These are phyloP conservation scores for Panaeolus papilionaceus DNA, from an alignment of 768 basidiomycete species.

Conservation along the genomic window DNA sequence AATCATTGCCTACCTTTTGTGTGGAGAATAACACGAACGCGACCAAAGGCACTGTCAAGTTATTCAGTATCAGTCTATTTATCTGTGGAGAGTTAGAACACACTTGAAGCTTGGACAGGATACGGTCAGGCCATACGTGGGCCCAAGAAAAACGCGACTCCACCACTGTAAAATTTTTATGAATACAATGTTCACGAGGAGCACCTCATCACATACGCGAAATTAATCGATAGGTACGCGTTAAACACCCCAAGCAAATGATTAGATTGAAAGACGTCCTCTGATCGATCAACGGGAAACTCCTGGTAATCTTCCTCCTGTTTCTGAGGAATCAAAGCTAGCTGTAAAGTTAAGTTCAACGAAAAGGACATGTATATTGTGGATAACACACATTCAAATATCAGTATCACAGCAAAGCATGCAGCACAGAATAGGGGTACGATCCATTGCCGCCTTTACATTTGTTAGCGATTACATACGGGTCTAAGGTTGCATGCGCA, in stretches of 20 bases:
- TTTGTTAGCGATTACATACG: background rate
- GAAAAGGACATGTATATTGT: background rate
- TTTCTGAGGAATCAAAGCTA: conserved; percentile 52
- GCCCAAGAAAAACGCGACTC: conserved; percentile 43
- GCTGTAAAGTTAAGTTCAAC: conserved; percentile 3
- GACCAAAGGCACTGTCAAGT: conserved; percentile 50
- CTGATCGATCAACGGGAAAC: conserved; percentile 47
- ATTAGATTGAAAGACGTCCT: conserved; percentile 43
- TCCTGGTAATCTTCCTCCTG: conserved; percentile 41
- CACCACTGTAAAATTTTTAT: conserved; percentile 34
- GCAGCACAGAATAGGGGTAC: conserved; percentile 53
- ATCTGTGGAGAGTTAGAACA: conserved; percentile 25
- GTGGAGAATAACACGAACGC: conserved; percentile 55
- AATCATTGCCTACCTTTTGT: conserved; percentile 46
- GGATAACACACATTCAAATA: conserved; percentile 49
- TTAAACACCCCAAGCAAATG: conserved; percentile 50
- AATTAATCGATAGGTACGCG: conserved; percentile 47
- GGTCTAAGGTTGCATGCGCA: conserved; percentile 32
- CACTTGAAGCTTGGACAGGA: conserved; percentile 58
- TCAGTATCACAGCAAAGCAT: conserved; percentile 43
- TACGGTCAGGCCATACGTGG: conserved; percentile 41
- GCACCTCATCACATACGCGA: conserved; percentile 41
- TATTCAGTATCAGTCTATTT: background rate
- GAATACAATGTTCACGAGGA: background rate
- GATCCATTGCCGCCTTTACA: conserved; percentile 34